Conservation (phyloP, 2,329 filamentous ascomycete species). For the Colletotrichum magnum region DNA sequence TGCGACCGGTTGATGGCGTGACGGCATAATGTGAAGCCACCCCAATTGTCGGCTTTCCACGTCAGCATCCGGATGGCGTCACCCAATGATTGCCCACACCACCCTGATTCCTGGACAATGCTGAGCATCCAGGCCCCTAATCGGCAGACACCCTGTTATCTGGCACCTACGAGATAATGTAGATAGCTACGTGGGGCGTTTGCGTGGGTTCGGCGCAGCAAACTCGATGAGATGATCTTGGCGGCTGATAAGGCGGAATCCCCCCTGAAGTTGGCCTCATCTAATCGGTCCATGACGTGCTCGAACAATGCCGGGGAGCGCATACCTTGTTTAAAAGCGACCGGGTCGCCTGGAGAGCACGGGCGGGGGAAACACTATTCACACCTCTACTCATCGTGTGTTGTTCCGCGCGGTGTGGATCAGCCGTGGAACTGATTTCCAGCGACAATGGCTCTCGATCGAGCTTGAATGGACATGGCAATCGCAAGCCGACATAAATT, state of each 20-base stretch:
- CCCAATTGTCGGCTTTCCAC: no score
- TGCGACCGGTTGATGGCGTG: no score
- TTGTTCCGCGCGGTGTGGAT: no score
- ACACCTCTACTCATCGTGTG: neutral
- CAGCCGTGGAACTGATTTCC: no score
- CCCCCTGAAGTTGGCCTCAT: neutral
- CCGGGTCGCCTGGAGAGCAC: neutral
- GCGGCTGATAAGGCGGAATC: neutral
- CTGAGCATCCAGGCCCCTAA: no score
- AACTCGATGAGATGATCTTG: neutral
- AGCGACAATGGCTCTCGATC: no score
- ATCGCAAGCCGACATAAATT: no score
- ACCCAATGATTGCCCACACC: no score
- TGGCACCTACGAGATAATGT: neutral
- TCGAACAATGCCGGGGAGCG: neutral
- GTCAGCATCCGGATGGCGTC: no score
- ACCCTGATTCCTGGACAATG: no score
- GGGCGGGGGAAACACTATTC: neutral
- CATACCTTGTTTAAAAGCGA: neutral
- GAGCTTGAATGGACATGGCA: no score
- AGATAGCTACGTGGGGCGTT: neutral
- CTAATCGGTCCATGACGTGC: conserved; percentile 14
- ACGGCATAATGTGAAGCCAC: no score
- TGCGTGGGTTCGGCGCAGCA: neutral
- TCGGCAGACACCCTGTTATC: neutral